Conservation (phyloP, 2,329 filamentous ascomycete genomes). For the Exophiala calicioides region DNA sequence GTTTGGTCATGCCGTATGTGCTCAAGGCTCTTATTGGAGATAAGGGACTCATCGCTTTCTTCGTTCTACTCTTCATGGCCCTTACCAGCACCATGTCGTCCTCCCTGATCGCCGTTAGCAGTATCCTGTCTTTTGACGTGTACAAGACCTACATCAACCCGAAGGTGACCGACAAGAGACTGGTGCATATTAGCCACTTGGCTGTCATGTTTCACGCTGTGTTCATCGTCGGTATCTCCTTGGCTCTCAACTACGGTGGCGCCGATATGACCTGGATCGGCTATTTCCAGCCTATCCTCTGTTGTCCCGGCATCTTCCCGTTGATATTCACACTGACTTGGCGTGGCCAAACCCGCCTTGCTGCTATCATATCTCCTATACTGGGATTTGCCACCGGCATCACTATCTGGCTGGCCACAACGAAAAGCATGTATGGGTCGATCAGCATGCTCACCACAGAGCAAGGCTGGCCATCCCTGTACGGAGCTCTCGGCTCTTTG, state of each 20-base stretch:
- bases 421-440: slow-evolving; percentile 39
- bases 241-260: slow-evolving; percentile 51
- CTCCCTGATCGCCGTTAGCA: slow-evolving; percentile 53
- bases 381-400: slow-evolving; percentile 5
- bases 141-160: slow-evolving; percentile 54
- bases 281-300: slow-evolving; percentile 44
- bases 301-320: slow-evolving; percentile 48
- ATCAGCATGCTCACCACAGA: slow-evolving; percentile 46
- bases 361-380: slow-evolving; percentile 40
- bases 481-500: slow-evolving; percentile 47
- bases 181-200: slow-evolving; percentile 48
- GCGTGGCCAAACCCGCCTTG: slow-evolving; percentile 46
- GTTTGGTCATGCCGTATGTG: slow-evolving; percentile 51
- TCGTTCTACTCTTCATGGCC: slow-evolving; percentile 55
- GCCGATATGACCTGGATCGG: slow-evolving; percentile 51
- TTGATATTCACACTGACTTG: slow-evolving; percentile 33
- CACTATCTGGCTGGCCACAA: slow-evolving; percentile 37
- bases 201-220: slow-evolving; percentile 48
- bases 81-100: slow-evolving; percentile 53
- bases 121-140: slow-evolving; percentile 53
- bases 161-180: slow-evolving; percentile 43
- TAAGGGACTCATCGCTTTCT: slow-evolving; percentile 45
- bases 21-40: slow-evolving; percentile 48
- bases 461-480: slow-evolving; percentile 45
- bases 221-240: slow-evolving; percentile 51